Percentiles rank a stretch among this genome's conserved stretches.
Evolutionary conservation across 2,329 filamentous ascomycete species (phyloP).

Genomic region (Penicillium sp.): DNA sequence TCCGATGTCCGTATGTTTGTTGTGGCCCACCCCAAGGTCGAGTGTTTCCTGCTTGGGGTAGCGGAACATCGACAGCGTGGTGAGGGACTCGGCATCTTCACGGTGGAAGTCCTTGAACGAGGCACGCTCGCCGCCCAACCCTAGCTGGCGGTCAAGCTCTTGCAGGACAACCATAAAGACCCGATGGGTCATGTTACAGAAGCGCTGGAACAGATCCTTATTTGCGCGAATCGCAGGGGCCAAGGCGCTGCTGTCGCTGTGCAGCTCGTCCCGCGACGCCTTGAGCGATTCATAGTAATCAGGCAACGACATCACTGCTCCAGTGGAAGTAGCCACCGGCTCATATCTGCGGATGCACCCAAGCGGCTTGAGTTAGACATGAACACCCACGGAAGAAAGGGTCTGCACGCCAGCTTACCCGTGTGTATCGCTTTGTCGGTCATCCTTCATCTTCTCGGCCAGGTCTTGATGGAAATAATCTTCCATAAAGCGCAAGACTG

Average conservation of each 20-base stretch:
- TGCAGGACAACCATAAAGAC: neutral
- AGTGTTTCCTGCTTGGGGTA: constrained; percentile 15
- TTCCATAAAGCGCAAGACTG: neutral
- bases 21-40: constrained; percentile 26
- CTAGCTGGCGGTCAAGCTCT: neutral
- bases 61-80: constrained; percentile 20
- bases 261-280: neutral
- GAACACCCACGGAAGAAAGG: neutral
- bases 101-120: constrained; percentile 11
- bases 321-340: neutral
- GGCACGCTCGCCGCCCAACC: neutral
- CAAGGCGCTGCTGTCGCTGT: neutral
- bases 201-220: neutral
- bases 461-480: neutral
- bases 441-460: neutral
- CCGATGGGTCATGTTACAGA: neutral
- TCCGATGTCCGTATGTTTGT: constrained; percentile 36
- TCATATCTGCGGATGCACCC: neutral
- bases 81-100: constrained; percentile 15
- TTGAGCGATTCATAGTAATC: neutral
- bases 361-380: too few species aligned
- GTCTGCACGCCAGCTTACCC: neutral
- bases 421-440: neutral
- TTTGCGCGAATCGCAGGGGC: neutral
- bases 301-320: neutral